A percentile compares a stretch with the other conserved stretches of the same genome.
Conservation (phyloP, 108 stramenopile genomes). For the Nitzschia palea region DNA sequence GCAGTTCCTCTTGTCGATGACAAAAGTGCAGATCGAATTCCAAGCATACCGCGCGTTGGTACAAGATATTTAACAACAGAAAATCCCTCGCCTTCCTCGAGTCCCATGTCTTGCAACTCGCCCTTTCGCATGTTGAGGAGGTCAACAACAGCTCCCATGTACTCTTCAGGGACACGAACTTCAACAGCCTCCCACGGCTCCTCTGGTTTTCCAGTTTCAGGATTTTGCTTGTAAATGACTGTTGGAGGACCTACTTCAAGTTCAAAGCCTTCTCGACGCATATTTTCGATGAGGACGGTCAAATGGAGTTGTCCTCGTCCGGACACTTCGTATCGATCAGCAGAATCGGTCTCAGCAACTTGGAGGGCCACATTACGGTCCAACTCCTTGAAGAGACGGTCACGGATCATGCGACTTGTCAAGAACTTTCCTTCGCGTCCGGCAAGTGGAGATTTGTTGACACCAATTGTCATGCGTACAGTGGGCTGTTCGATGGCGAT, state of each 20-base stretch:
- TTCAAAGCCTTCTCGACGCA: conserved; percentile 99
- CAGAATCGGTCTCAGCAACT: conserved; percentile 91
- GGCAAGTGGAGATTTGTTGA: conserved; percentile 98
- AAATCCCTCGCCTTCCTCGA: conserved; percentile 83
- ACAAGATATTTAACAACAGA: conserved; percentile 92
- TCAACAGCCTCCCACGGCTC: conserved; percentile 97
- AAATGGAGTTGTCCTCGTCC: conserved; percentile 99
- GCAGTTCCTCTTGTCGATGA: conserved; percentile 95
- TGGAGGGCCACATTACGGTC: conserved; percentile 95
- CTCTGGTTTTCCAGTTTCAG: conserved; percentile 87
- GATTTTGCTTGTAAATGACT: conserved; percentile 90
- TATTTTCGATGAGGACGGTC: conserved; percentile 97
- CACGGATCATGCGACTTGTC: conserved; percentile 95
- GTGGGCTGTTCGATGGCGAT: conserved; percentile 98
- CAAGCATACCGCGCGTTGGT: conserved; percentile 98
- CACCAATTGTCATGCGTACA: conserved; percentile 98
- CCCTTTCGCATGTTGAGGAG: conserved; percentile 92
- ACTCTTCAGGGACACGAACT: conserved; percentile 94
- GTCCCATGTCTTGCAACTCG: conserved; percentile 92
- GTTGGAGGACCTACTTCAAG: conserved; percentile 96
- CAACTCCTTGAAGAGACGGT: conserved; percentile 95
- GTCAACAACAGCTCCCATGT: conserved; percentile 91
- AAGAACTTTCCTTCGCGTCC: conserved; percentile 97
- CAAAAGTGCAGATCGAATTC: conserved; percentile 88
- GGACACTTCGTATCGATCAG: conserved; percentile 93